These are phyloP conservation scores for Tylopilus sp. DNA, from an alignment of 768 basidiomycete species.

Conservation along the genomic window DNA sequence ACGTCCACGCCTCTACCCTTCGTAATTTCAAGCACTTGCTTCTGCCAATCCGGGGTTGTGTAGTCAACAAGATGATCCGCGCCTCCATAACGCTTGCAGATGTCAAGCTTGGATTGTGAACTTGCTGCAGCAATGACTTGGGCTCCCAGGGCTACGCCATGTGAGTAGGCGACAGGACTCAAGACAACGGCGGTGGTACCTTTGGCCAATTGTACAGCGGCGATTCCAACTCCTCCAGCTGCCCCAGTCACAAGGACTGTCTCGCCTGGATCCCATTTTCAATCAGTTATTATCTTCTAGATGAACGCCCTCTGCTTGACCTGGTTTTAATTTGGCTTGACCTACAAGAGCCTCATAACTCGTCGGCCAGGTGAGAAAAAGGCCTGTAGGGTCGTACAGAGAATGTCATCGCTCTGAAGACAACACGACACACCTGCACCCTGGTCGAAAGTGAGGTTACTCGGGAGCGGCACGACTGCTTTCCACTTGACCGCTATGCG, in stretches of 20 bases:
- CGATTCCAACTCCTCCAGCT: constrained; percentile 94
- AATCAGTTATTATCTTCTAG: constrained; percentile 7
- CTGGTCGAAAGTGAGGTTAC: constrained; percentile 75
- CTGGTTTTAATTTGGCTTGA: constrained; percentile 74
- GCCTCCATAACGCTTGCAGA: constrained; percentile 71
- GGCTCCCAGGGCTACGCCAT: constrained; percentile 69
- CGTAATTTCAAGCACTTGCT: constrained; percentile 82
- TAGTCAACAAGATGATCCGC: constrained; percentile 88
- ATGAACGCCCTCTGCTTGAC: constrained; percentile 34
- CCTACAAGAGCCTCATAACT: constrained; percentile 90
- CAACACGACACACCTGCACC: constrained; percentile 61
- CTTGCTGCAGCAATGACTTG: constrained; percentile 94
- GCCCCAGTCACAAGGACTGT: constrained; percentile 92
- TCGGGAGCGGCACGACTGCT: constrained; percentile 63
- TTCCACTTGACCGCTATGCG: constrained; percentile 55
- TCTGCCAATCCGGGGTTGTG: constrained; percentile 76
- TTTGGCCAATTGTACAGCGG: constrained; percentile 92
- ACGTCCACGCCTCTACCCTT: constrained; percentile 82
- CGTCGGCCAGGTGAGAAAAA: constrained; percentile 90
- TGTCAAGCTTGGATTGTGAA: constrained; percentile 71
- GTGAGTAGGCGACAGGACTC: not conserved
- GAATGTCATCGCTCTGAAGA: not conserved
- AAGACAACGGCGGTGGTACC: constrained; percentile 38
- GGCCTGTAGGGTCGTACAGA: constrained; percentile 39
- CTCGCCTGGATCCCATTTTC: constrained; percentile 52